Base-by-base conservation (phyloP, 345 rosid species). In the Syzygium aromaticum region DNA sequence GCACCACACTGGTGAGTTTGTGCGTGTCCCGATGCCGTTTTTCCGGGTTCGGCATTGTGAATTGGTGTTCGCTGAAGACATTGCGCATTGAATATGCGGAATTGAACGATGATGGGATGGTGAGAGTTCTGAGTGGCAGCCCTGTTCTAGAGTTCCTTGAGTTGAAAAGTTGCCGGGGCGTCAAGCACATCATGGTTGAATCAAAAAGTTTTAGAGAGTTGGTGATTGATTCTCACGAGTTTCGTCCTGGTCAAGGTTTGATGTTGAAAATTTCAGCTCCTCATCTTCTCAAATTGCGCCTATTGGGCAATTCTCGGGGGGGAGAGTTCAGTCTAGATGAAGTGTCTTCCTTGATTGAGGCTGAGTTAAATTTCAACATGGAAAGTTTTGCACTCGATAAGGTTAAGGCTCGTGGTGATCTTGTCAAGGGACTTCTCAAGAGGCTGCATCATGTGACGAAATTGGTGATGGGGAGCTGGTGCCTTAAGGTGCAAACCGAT, bases 61-160 rank as follows among this genome's bases (percentile, higher is more conserved):
- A 86, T 30, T 86, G 87, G 87, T 52, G 78, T 63, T 49, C 4
- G 0, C 46, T 86, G 52, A 63, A 51, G 38, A 64, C 21, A 21
- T 61, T 86, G 87, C 38, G 7, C 38, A 52, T 86, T 19, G 82
- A 86, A 19, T 2, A 67, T n/a, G 87, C 38, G 5, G 40, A 63
- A 2, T 51, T 86, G 54, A 59, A 33, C 11, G 83, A 86, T 63
- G 87, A 25, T 28, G 82, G 56, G 5, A 86, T 63, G 83, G 28
- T 49, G n/a, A 52, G 30, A 15, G 53, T 86, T 51, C 51, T 86
- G 54, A 63, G 56, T 3, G 87, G 87, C 52, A 86, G 87, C 54
- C 87, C 87, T 86, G 43, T 67, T 86, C 80, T 86, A 0, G 87
- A 86, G 80, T 86, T 28, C 82, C 80, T 86, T 25, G 38, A 86